Conservation (phyloP, 305 asterid genomes). For the Solanum chacoense region DNA sequence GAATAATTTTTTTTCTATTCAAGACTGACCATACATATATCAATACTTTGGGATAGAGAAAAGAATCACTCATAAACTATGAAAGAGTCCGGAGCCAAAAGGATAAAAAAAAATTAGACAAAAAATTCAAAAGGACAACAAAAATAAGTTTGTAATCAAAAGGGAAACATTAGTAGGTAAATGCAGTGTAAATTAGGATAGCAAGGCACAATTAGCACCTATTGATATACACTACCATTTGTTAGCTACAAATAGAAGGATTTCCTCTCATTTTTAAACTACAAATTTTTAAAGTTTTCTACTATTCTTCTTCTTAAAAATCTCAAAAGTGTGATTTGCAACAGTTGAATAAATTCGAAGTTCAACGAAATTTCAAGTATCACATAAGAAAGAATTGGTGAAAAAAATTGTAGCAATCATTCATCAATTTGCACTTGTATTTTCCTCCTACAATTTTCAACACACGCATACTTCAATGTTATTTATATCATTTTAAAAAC, state of each 20-base stretch:
- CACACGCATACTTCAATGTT: too few species aligned
- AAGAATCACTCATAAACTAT: too few species aligned
- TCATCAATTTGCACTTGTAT: background rate
- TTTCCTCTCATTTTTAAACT: background rate
- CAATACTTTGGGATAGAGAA: background rate
- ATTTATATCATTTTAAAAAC: too few species aligned
- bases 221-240: background rate
- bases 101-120: too few species aligned
- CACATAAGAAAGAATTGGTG: background rate
- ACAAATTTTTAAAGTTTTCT: background rate
- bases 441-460: background rate
- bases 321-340: background rate
- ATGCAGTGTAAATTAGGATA: too few species aligned
- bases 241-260: background rate
- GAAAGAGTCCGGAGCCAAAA: fast-evolving
- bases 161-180: too few species aligned
- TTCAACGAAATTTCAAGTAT: background rate
- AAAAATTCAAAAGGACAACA: too few species aligned
- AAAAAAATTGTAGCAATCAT: background rate
- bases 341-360: background rate
- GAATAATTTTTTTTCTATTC: background rate
- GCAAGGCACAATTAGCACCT: background rate
- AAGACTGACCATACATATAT: background rate
- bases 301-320: background rate
- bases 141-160: too few species aligned